Base-by-base conservation (phyloP, 2,329 filamentous ascomycete genomes). In the Scleromitrula shiraiana region DNA sequence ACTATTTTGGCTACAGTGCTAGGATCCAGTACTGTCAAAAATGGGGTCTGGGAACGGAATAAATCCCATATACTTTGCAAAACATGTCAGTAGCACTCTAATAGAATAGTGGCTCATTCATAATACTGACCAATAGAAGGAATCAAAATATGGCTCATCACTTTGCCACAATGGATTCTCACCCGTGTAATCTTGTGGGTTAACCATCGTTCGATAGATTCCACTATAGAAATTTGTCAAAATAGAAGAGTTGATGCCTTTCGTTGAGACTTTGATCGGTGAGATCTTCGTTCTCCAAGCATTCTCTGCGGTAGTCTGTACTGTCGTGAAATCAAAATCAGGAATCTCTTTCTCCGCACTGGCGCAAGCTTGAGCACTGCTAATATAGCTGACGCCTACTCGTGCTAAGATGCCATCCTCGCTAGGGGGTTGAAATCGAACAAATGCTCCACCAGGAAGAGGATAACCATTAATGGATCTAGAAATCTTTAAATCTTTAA, bases 101-200 rank as follows among this genome's bases (percentile, higher is more conserved):
- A 5, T 14, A 5, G 20, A 23, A 42, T 3, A 40, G 8, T 30
- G 7, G 6, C 12, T 12, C 26, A 27, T 12, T 6, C 26, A 27
- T 27, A 22, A 24, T 7, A 20, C 52, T 35, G 42, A 56, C 56
- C 60, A 62, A 63, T 88, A 89, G 58, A 83, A 86, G 1, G 80
- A 85, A 61, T 88, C 83, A 58, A 83, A 88, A 57, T 88, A 88
- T 1, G 82, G 83, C 62, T 85, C 82, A 4, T 69, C 69, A 43
- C 76, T 81, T 4, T 74, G 52, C 81, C 83, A 88, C 0, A 79
- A 62, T 1, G 82, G 81, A 47, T 87, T 88, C 61, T 88, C 83
- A 0, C 80, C 80, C 0, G 83, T 86, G 53, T 85, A 86, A 55
- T 87, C 83, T 56, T 86, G 82, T 2, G 83, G 83, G 44, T 77